Base-by-base conservation (phyloP, 1,139 yeast genomes). In the Lodderomyces parapsilosis region DNA sequence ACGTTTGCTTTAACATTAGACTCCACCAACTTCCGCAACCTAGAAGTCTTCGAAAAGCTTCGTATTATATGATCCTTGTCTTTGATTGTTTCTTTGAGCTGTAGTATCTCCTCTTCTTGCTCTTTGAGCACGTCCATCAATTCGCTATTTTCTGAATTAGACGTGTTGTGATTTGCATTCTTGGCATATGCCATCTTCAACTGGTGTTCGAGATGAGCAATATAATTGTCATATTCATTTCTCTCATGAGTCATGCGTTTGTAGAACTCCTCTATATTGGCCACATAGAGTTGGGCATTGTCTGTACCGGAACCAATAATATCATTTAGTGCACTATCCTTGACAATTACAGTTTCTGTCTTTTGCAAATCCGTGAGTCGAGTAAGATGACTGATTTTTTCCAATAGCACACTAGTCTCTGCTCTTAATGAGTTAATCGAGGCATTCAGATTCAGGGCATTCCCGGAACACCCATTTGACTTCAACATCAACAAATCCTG, bases 1-100 rank as follows among this genome's bases (percentile, higher is more conserved):
- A 38, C 33, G 39, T 44, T 24, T 18, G 18, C 34, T 18, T 11
- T 27, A 23, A 10, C 62, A 62, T 43, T 39, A 9, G 73, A 60
- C 36, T 71, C 78, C 15, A 70, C 76, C 38, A 74, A 54, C 39
- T 74, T 71, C 30, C 86, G 68, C 40, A 80, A 63, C 49, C 80
- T 69, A 31, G 78, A 71, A 1, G 84, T 77, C 44, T 82, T 78
- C 36, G 83, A 80, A 39, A 90, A 68, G 8, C 94, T 90, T 49
- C 78, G 78, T 44, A 90, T 87, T 49, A 90, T 82, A 41, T 83
- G 83, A 53, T 89, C 96, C 59, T 89, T 90, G 52, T 74, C 80
- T 43, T 76, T 74, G 41, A 87, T 62, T 40, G 77, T 71, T 47
- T 80, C 85, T 54, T 76, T 76, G 53, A 90, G 67, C 44, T 82